Evolutionary conservation across 345 rosid species (phyloP).

Genomic region (Eucalyptus curtisii): DNA sequence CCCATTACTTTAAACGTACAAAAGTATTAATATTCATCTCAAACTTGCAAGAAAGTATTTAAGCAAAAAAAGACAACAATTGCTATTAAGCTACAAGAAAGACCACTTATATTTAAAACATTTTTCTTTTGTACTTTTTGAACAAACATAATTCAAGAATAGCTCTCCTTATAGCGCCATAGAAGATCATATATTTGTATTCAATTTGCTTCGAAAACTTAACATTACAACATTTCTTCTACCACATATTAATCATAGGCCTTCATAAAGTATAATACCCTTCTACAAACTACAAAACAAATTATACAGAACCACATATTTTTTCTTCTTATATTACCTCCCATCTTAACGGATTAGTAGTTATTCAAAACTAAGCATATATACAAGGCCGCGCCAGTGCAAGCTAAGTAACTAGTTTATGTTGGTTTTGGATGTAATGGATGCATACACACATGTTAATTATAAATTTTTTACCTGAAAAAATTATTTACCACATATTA

Average conservation of each 20-base stretch:
- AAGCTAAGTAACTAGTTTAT: neutral
- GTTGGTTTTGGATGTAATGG: neutral
- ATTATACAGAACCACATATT: neutral
- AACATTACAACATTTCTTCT: neutral
- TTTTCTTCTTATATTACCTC: neutral
- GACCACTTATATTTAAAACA: neutral
- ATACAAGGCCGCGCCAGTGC: neutral
- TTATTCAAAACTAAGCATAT: neutral
- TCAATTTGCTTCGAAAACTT: neutral
- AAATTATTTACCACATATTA: accelerated
- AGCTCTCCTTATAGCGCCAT: neutral
- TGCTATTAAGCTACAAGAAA: neutral
- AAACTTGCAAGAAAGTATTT: neutral
- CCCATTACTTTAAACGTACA: neutral
- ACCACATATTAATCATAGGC: neutral
- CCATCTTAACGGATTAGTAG: neutral
- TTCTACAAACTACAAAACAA: neutral
- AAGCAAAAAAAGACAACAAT: neutral
- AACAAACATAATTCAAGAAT: neutral
- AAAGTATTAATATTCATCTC: neutral
- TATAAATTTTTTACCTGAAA: neutral
- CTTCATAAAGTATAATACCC: neutral
- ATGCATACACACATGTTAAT: neutral
- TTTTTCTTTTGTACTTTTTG: neutral
- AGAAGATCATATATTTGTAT: neutral